These are phyloP conservation scores for Syzygium oleosum DNA, from an alignment of 345 rosid species.

Conservation along the genomic window DNA sequence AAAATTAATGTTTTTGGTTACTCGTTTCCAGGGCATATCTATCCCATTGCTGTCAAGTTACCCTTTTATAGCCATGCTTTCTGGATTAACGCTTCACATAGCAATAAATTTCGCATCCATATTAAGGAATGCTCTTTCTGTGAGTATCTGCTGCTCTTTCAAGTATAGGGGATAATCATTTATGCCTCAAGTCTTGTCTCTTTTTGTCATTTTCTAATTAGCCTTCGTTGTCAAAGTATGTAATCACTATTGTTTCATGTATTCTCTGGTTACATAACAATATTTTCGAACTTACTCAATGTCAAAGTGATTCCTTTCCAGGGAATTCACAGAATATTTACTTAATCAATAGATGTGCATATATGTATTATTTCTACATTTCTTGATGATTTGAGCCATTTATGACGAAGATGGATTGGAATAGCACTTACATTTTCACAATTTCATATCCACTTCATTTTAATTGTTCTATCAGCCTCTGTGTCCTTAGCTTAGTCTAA, in stretches of 20 bases:
- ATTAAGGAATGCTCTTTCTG: conserved; percentile 39
- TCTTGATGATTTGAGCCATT: neutral
- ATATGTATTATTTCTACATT: neutral
- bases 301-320: neutral
- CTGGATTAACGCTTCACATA: conserved; percentile 29
- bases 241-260: neutral
- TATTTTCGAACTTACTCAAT: neutral
- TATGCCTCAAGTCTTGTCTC: neutral
- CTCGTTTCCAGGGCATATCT: conserved; percentile 30
- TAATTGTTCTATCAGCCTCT: neutral
- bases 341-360: neutral
- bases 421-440: neutral
- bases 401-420: neutral
- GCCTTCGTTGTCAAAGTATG: neutral
- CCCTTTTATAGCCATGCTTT: conserved; percentile 45
- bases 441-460: neutral
- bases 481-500: neutral
- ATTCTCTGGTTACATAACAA: neutral
- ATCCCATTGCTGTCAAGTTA: conserved; percentile 34
- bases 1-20: neutral
- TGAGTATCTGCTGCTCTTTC: conserved; percentile 12
- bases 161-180: neutral
- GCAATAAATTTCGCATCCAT: conserved; percentile 33
- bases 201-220: neutral
- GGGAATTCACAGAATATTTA: neutral